These are phyloP conservation scores for Penstemon davidsonii DNA, from an alignment of 257 asterid species.

Conservation along the genomic window DNA sequence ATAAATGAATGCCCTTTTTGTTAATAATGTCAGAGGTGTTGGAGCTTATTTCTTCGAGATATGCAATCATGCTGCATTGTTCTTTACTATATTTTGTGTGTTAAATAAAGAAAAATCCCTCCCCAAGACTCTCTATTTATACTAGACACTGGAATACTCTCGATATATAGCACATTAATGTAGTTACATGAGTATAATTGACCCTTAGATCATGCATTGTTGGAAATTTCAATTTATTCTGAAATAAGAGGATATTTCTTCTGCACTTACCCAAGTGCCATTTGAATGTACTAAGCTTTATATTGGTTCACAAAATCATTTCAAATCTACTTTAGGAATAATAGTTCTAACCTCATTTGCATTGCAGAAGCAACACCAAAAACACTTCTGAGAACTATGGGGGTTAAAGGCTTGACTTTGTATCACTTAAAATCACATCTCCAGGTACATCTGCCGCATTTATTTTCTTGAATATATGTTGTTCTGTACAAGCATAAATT, in stretches of 20 bases:
- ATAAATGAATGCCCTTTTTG: no score
- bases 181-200: no score
- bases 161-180: no score
- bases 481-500: constrained; percentile 4
- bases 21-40: no score
- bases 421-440: constrained; percentile 97
- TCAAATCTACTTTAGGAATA: background rate
- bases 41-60: no score
- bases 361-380: constrained; percentile 92
- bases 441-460: constrained; percentile 52
- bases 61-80: no score
- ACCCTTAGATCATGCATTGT: no score
- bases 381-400: constrained; percentile 86
- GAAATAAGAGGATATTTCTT: background rate
- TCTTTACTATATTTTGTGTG: no score
- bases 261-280: background rate
- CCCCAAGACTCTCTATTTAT: no score
- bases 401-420: constrained; percentile 90
- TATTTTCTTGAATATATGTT: background rate
- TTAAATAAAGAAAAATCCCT: no score
- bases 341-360: background rate
- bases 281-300: background rate
- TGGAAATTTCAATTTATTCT: no score
- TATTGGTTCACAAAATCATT: background rate
- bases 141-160: no score